Evolutionary conservation across 2,329 filamentous ascomycete species (phyloP), one percentile per base, ranked within the genome.

Genomic region (Colletotrichum musae): DNA sequence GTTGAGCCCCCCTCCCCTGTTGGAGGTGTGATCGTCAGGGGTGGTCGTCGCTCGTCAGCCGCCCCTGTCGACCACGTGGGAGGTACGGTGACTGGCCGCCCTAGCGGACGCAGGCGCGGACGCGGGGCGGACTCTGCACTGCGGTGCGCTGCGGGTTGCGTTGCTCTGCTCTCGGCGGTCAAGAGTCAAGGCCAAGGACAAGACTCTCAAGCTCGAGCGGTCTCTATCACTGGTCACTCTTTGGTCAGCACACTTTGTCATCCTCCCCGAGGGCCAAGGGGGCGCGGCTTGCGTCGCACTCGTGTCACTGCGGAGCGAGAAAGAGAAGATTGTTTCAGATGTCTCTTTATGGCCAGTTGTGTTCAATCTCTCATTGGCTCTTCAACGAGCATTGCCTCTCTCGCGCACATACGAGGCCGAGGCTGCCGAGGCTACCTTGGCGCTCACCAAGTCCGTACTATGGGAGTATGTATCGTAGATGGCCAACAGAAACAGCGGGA

Each of bases 311-410:
- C 66, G 66, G 54, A 65, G 66, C 54, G 60, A 59, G 54, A 45
- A 36, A 59, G 32, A 56, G 66, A 59, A 50, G 41, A 56, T 66
- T 57, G 66, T 69, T 69, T 69, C 66, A 69, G 66, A 69, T 65
- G 62, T 50, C 61, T 65, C 47, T 59, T 39, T 56, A 32, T 24
- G 21, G 60, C 39, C 39, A 48, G 48, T 6, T 47, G 15, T 15
- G 21, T 60, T 18, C 28, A 24, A 3, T 5, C 6, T 51, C 12
- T 45, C 32, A 69, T 69, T 69, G 66, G 61, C 16, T 21, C 7
- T 32, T 28, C 50, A 60, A 45, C 66, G 66, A 69, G 32, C 28
- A 24, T 18, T 28, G 47, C 52, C 50, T 65, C 56, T 66, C 39
- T 36, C 21, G 18, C 21, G 52, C 21, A 50, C 62, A 16, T 18